Evolutionary conservation across 371 early-diverging fungal genomes (phyloP), one percentile per base, ranked within the genome.

Genomic region (Basidiobolus heterosporus): DNA sequence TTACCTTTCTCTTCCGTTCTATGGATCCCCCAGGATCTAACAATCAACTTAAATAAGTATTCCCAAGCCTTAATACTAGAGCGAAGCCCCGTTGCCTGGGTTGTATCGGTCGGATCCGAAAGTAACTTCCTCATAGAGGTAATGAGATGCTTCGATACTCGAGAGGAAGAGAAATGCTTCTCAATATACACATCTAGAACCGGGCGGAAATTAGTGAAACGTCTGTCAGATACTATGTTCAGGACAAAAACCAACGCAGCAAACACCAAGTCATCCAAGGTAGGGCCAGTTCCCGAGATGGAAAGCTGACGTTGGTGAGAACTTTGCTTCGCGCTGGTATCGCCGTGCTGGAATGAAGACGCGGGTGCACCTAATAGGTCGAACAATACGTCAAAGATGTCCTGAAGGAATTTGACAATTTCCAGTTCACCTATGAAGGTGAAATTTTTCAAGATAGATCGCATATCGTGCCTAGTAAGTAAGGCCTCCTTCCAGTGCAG

Each of bases 21-120:
- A 11, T 65, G 65, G 42, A 58, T 54, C 9, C 57, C 53, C 6
- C 70, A 48, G 3, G 70, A 70, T 8, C 69, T 52, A 8, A 71
- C 64, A 48, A 72, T 65, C 23, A 83, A 69, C 36, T 73, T 68
- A 47, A 80, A 68, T 35, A 80, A 48, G 44, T 75, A 74, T 23
- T 72, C 67, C 74, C 75, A 79, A 2, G 78, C 81, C 49, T 77
- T 79, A 56, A 82, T 69, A n/a, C 74, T 65, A 19, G 62, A 71
- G 4, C 81, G 60, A 30, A 80, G 49, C 16, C 66, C 59, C 46
- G 72, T 70, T 15, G 67, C 72, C 20, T 62, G 67, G 1, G 54
- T 57, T 0, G 67, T 43, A 38, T 69, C 61, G 6, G 60, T 54
- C 0, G 72, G 65, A 41, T 72, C 47, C 0, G 51, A 49, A 44